Evolutionary conservation across 1,139 yeast genomes (phyloP).

Genomic region (Kurtzmaniella quercitrusa): DNA sequence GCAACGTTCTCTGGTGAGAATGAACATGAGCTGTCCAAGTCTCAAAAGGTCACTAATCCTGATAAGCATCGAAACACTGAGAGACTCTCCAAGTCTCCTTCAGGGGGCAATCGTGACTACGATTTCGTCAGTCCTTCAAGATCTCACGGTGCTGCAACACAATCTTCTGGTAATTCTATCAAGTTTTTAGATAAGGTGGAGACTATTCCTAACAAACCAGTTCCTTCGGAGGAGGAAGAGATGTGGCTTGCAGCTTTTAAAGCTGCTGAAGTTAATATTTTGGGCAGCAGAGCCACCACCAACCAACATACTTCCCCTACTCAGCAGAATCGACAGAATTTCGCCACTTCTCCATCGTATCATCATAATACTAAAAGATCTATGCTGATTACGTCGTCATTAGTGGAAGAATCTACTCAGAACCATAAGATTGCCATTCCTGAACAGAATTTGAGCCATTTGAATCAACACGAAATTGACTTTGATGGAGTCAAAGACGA

Average conservation of each 20-base stretch:
- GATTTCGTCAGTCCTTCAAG: background rate
- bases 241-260: slow-evolving; percentile 7
- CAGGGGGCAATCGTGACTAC: background rate
- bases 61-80: background rate
- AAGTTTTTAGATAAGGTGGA: slow-evolving; percentile 38
- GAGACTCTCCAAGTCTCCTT: background rate
- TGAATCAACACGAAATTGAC: slow-evolving; percentile 5
- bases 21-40: background rate
- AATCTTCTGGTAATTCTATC: slow-evolving; percentile 25
- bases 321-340: background rate
- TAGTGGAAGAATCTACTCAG: slow-evolving; percentile 5
- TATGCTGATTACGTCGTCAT: slow-evolving; percentile 5
- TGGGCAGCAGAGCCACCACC: slow-evolving; percentile 2
- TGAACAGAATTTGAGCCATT: slow-evolving; percentile 2
- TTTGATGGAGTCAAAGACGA: slow-evolving; percentile 24
- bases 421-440: slow-evolving; percentile 5
- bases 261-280: slow-evolving; percentile 6
- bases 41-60: background rate
- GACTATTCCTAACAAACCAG: slow-evolving; percentile 20
- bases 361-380: background rate
- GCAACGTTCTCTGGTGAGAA: too few species aligned
- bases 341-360: background rate
- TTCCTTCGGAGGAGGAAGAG: slow-evolving; percentile 7
- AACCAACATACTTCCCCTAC: background rate
- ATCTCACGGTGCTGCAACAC: slow-evolving; percentile 4